phyloP scores from a whole-genome alignment of 352 stramenopile species.

The Phytophthora pseudosyringae region DNA sequence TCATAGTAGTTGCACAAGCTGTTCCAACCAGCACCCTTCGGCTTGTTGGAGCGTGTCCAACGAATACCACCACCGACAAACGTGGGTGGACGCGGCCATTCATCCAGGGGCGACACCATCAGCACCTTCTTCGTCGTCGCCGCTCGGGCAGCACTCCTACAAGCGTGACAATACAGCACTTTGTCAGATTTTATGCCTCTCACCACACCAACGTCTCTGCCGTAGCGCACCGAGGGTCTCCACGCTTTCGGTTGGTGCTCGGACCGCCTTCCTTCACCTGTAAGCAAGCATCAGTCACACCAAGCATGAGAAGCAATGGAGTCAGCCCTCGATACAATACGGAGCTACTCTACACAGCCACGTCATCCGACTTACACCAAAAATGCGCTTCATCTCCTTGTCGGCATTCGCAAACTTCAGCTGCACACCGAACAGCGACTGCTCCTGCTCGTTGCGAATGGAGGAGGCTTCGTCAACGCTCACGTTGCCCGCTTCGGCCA shows the following conservation, averaged over 20 bases:
- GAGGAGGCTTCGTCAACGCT: constrained; percentile 44
- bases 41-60: constrained; percentile 85
- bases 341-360: neutral
- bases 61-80: constrained; percentile 88
- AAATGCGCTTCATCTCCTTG: constrained; percentile 91
- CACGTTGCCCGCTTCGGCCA: constrained; percentile 47
- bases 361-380: constrained; percentile 54
- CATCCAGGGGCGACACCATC: constrained; percentile 78
- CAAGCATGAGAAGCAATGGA: neutral
- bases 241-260: constrained; percentile 47
- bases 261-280: constrained; percentile 76
- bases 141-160: constrained; percentile 59
- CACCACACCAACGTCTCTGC: neutral
- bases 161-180: constrained; percentile 1
- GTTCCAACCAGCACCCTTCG: constrained; percentile 67
- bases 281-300: neutral
- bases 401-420: constrained; percentile 83
- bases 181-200: constrained; percentile 1
- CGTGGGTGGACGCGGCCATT: constrained; percentile 86
- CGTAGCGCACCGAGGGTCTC: constrained; percentile 60
- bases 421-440: constrained; percentile 71
- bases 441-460: constrained; percentile 50
- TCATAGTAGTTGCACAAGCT: constrained; percentile 82
- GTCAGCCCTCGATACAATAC: neutral
- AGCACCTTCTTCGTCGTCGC: constrained; percentile 77